Conservation (phyloP, 73 alveolate genomes). For the Paramecium biaurelia region DNA sequence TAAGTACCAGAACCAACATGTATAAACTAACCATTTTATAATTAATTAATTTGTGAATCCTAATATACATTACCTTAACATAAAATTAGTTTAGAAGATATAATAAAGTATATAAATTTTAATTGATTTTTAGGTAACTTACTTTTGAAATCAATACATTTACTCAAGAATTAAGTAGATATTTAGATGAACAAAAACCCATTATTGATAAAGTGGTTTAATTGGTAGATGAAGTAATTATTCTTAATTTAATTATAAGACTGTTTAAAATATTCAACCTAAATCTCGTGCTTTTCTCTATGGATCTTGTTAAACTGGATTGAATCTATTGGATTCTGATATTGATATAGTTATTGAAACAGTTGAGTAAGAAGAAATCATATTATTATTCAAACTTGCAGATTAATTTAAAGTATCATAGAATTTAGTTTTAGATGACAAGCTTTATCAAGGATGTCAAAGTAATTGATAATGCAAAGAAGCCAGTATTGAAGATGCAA, state of each 20-base stretch:
- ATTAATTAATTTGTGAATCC: background rate
- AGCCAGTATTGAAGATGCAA: background rate
- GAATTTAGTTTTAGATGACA: background rate
- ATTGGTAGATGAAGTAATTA: background rate
- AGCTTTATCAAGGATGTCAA: background rate
- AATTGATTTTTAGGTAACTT: background rate
- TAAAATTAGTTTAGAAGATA: background rate
- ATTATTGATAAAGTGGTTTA: background rate
- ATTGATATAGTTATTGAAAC: slow-evolving; percentile 23
- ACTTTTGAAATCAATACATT: slow-evolving; percentile 28
- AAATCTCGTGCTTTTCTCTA: background rate
- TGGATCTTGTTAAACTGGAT: slow-evolving; percentile 22
- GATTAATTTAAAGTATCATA: background rate
- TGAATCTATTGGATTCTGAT: slow-evolving; percentile 9
- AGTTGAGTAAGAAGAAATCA: background rate
- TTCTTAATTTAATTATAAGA: background rate
- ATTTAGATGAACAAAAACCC: background rate
- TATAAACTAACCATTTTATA: background rate
- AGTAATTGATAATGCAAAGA: slow-evolving; percentile 35
- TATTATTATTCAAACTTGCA: background rate
- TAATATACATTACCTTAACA: background rate
- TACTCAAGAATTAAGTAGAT: background rate
- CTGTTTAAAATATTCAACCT: background rate
- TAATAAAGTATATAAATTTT: background rate
- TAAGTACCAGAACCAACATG: background rate